Evolutionary conservation across 192 early-diverging fungal genomes (phyloP).

Genomic region (Coemansia sp.): DNA sequence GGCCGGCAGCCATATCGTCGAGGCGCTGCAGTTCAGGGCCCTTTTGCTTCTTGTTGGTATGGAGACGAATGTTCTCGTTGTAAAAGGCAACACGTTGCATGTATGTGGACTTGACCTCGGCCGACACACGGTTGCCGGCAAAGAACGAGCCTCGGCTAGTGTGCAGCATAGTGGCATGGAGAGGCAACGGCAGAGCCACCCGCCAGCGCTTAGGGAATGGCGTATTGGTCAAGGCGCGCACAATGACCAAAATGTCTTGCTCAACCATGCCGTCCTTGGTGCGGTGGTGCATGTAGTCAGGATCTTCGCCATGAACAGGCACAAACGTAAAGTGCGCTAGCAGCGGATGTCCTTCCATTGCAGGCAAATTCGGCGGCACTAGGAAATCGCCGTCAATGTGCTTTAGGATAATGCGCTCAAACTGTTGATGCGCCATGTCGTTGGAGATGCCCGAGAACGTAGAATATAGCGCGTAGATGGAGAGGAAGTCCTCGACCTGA

Average conservation of each 20-base stretch:
- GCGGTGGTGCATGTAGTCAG: slow-evolving; percentile 41
- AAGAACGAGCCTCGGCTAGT: slow-evolving; percentile 47
- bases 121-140: slow-evolving; percentile 33
- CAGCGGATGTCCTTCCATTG: slow-evolving; percentile 29
- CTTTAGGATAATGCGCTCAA: slow-evolving; percentile 40
- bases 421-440: slow-evolving; percentile 40
- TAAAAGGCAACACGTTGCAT: slow-evolving; percentile 41
- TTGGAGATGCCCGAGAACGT: slow-evolving; percentile 35
- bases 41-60: slow-evolving; percentile 23
- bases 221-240: slow-evolving; percentile 40
- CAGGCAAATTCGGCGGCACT: slow-evolving; percentile 26
- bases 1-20: slow-evolving; percentile 43
- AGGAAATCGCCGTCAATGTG: slow-evolving; percentile 52
- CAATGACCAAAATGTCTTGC: slow-evolving; percentile 37
- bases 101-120: slow-evolving; percentile 45
- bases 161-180: slow-evolving; percentile 39
- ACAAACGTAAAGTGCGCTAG: slow-evolving; percentile 47
- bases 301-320: slow-evolving; percentile 39
- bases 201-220: slow-evolving; percentile 49
- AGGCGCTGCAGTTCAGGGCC: slow-evolving; percentile 33
- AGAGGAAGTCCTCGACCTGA: slow-evolving; percentile 46
- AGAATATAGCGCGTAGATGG: slow-evolving; percentile 38
- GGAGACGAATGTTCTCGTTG: slow-evolving; percentile 44
- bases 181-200: slow-evolving; percentile 34
- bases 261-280: slow-evolving; percentile 45